Percentiles rank a stretch among this genome's conserved stretches.
Evolutionary conservation across 768 basidiomycete genomes (phyloP).

Genomic region (Tubosaeta brunneosetosa): DNA sequence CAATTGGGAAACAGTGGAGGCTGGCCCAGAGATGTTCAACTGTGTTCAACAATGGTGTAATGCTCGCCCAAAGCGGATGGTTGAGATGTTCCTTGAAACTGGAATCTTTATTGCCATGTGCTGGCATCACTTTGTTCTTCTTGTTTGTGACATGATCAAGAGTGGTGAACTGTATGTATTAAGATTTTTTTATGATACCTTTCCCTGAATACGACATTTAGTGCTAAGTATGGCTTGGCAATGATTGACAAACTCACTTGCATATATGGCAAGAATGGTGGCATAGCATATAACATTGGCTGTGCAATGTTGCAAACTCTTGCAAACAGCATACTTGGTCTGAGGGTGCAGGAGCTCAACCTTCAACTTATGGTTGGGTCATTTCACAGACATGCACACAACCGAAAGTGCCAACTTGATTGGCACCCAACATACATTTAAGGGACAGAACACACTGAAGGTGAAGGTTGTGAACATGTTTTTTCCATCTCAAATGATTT

Average conservation of each 20-base stretch:
- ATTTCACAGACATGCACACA: slow-evolving; percentile 2
- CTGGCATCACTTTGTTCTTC: background rate
- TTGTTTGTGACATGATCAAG: background rate
- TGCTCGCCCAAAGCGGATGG: background rate
- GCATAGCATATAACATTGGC: background rate
- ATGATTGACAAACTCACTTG: background rate
- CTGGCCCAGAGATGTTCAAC: background rate
- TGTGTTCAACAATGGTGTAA: background rate
- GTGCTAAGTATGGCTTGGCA: slow-evolving; percentile 7
- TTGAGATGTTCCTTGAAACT: background rate
- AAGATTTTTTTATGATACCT: background rate
- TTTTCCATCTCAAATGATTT: too few relatives aligned
- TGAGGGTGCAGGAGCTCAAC: background rate
- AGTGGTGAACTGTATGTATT: background rate
- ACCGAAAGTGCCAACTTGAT: slow-evolving; percentile 4
- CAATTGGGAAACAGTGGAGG: background rate
- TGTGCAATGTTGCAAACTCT: background rate
- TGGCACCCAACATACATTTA: slow-evolving; percentile 2
- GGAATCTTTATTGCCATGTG: background rate
- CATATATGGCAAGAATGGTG: slow-evolving; percentile 2
- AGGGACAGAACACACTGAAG: background rate
- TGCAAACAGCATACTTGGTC: background rate
- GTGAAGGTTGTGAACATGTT: slow-evolving; percentile 3
- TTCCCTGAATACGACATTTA: background rate
- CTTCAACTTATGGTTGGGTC: background rate